These are phyloP conservation scores for Pachyrhizus erosus DNA, from an alignment of 306 rosid genomes.

Conservation along the genomic window DNA sequence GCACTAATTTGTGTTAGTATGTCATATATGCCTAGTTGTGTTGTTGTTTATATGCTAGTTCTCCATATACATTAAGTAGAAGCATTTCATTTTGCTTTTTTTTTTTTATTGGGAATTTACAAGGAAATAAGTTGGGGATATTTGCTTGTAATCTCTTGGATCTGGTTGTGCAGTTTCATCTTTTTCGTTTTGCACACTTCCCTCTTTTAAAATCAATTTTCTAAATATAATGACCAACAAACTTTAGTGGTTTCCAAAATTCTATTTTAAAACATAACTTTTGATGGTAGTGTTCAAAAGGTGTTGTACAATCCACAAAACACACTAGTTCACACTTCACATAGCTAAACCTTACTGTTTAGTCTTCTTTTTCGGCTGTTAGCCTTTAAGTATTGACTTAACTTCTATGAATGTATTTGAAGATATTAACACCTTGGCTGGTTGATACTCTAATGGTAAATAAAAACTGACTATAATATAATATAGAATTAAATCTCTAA, in stretches of 20 bases:
- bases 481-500: background rate
- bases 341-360: background rate
- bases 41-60: background rate
- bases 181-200: background rate
- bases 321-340: background rate
- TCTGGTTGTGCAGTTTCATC: background rate
- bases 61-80: background rate
- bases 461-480: background rate
- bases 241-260: too few relatives aligned
- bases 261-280: too few relatives aligned
- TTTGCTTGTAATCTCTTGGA: background rate
- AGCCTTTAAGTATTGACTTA: background rate
- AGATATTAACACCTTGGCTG: background rate
- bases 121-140: background rate
- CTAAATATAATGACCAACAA: background rate
- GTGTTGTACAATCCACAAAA: too few relatives aligned
- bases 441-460: conserved; percentile 8
- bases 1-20: background rate
- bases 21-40: background rate
- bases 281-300: too few relatives aligned
- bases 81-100: background rate
- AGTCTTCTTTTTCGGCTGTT: background rate
- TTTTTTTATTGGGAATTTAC: background rate
- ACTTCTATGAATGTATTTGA: conserved; percentile 5
- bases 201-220: background rate